Base-by-base conservation (phyloP, 2,329 filamentous ascomycete genomes). In the Pseudogymnoascus sp. region DNA sequence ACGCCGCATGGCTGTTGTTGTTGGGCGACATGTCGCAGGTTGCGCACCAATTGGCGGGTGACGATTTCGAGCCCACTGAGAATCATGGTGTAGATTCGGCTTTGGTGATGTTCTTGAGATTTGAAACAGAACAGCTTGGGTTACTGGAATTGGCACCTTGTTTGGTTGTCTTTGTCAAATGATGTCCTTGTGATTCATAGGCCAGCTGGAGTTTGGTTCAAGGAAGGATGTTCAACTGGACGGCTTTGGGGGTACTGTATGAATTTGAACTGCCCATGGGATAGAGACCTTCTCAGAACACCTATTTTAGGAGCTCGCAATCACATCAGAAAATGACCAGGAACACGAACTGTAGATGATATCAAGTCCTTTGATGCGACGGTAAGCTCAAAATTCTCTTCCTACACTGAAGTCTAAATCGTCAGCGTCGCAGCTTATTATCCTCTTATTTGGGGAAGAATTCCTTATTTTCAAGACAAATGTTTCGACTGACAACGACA, bases 1-100 rank as follows among this genome's bases (percentile, higher is more conserved):
- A 74, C 64, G 5, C 73, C 71, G 41, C 73, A 75, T 8, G 73
- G 73, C 60, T 75, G 73, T 61, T 67, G 65, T 57, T 75, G 73
- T 6, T 69, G 66, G 21, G 45, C 19, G 41, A 63, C 48, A 6
- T 63, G 31, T 28, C 41, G 67, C 10, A 73, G 45, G 61, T 70
- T 69, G 31, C 65, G 68, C 7, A 72, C 65, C 10, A 73, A 60
- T 1, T 65, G 41, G 60, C 67, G 71, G n/a, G 62, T 61, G 16
- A 70, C 36, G 25, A 72, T 65, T 61, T 64, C 54, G 34, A 13
- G 62, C 2, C 69, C 69, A 23, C 45, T 64, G 31, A 61, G 34
- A 36, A 63, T 63, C 62, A 61, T 63, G 2, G 28, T 2, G 41
- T 4, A 60, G n/a, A 6, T 16, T 45, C 39, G 16, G 23, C n/a